These are phyloP conservation scores for Neofusicoccum parvum DNA, from an alignment of 2,329 filamentous ascomycete species.

Conservation along the genomic window DNA sequence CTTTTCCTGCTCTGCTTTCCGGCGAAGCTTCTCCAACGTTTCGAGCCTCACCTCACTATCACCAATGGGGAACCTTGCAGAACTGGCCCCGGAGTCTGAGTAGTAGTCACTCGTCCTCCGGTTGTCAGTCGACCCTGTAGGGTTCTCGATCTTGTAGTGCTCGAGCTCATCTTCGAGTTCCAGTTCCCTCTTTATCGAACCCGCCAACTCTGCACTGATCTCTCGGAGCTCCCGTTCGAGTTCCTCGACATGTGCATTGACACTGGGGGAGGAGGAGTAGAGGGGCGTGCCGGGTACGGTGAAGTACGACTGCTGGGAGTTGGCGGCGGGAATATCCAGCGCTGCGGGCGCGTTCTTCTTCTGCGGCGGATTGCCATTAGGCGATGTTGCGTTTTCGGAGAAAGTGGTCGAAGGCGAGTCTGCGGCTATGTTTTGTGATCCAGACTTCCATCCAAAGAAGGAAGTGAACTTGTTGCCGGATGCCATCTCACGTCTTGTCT, in stretches of 20 bases:
- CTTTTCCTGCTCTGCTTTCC: slow-evolving; percentile 87
- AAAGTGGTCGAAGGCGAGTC: slow-evolving; percentile 65
- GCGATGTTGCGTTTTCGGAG: slow-evolving; percentile 60
- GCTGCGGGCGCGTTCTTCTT: slow-evolving; percentile 43
- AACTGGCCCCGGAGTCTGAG: slow-evolving; percentile 91
- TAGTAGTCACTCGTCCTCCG: slow-evolving; percentile 96
- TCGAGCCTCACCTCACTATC: slow-evolving; percentile 59
- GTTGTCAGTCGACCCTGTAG: slow-evolving; percentile 57
- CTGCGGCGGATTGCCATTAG: slow-evolving; percentile 47
- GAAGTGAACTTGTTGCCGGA: slow-evolving; percentile 60
- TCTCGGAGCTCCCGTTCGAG: slow-evolving; percentile 93
- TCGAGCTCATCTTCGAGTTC: slow-evolving; percentile 95
- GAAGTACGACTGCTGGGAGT: slow-evolving; percentile 47
- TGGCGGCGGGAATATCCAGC: slow-evolving; percentile 56
- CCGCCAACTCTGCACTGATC: slow-evolving; percentile 88
- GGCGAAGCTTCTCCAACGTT: slow-evolving; percentile 80
- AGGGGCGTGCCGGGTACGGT: slow-evolving; percentile 51
- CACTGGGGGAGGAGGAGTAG: slow-evolving; percentile 45
- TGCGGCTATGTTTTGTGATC: slow-evolving; percentile 52
- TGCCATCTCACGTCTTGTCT: slow-evolving; percentile 25
- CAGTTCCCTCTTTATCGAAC: slow-evolving; percentile 92
- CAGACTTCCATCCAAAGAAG: slow-evolving; percentile 68
- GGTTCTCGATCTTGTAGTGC: slow-evolving; percentile 75
- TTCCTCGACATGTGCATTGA: slow-evolving; percentile 70
- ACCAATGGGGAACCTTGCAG: slow-evolving; percentile 72